Base-by-base conservation (phyloP, 768 basidiomycete species). In the Kwoniella europaea region DNA sequence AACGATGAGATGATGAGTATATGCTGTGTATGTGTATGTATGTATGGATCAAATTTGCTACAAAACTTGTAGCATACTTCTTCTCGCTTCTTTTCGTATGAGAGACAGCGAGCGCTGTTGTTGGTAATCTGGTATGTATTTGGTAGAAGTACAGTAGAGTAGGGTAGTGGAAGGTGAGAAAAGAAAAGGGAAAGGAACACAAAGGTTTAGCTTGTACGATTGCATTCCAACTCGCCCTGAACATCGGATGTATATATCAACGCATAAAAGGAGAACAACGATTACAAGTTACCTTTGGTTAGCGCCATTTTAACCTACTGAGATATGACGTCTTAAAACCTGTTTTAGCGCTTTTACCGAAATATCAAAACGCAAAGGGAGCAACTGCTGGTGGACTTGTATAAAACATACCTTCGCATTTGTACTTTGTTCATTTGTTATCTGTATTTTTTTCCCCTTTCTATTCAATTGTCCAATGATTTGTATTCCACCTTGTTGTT, bases 321-420 rank as follows among this genome's bases (percentile, higher is more conserved):
- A 6, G 35, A 24, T 55, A 55, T 55, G 54, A 55, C 54, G 54
- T 55, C 54, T 55, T 24, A 12, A 55, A 12, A 4, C 54, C n/a
- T 55, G 54, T 55, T 20, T 20, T 55, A 52, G 20, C 35, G 35
- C 35, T 52, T 52, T 15, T 52, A n/a, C 54, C 24, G 24, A 55
- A 55, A 55, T 24, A 55, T 12, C 10, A 13, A 22, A 24, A n/a
- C 24, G 20, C 54, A 22, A 55, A 55, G 54, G 20, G 54, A 18
- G 0, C 10, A 55, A 55, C n/a, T n/a, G 20, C 54, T 15, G 46
- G 12, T 18, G 13, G 46, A 50, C 24, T n/a, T 24, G 54, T 55
- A 55, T 55, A 55, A 55, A 55, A 55, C 54, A 50, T 50, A 24
- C 22, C 24, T 55, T 55, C 20, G n/a, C 24, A 55, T 20, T 55